phyloP scores from a whole-genome alignment of 352 stramenopile genomes.

The Pythium coloratum region DNA sequence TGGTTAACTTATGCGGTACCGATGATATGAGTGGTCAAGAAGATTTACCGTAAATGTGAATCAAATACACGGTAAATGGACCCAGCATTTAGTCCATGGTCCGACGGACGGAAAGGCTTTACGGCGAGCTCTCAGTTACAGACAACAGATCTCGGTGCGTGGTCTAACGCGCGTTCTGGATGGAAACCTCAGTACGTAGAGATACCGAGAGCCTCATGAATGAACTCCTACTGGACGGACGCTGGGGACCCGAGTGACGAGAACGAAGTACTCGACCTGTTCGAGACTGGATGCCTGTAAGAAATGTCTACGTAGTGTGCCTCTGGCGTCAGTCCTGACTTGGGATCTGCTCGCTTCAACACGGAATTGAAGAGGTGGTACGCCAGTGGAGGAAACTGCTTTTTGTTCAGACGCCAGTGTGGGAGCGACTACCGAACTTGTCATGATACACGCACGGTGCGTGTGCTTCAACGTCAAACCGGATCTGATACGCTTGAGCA shows the following conservation, averaged over 20 bases:
- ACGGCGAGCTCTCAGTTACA: too few relatives aligned
- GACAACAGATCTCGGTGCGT: neutral
- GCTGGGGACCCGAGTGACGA: neutral
- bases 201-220: neutral
- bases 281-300: neutral
- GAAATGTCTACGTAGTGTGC: neutral
- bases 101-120: too few relatives aligned
- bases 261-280: neutral
- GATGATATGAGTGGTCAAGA: neutral
- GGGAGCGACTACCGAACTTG: neutral
- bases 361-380: neutral
- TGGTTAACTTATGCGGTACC: constrained; percentile 20
- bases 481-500: too few relatives aligned
- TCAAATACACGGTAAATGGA: neutral
- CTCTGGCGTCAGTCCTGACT: neutral
- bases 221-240: neutral
- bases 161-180: neutral
- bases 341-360: neutral
- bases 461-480: too few relatives aligned
- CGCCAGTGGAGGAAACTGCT: neutral
- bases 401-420: neutral
- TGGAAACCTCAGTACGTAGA: neutral
- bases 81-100: too few relatives aligned
- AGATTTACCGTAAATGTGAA: neutral
- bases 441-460: too few relatives aligned